Percentiles rank a stretch among this genome's conserved stretches.
Conservation (phyloP, 208 protist genomes). For the Acanthamoeba healyi region DNA sequence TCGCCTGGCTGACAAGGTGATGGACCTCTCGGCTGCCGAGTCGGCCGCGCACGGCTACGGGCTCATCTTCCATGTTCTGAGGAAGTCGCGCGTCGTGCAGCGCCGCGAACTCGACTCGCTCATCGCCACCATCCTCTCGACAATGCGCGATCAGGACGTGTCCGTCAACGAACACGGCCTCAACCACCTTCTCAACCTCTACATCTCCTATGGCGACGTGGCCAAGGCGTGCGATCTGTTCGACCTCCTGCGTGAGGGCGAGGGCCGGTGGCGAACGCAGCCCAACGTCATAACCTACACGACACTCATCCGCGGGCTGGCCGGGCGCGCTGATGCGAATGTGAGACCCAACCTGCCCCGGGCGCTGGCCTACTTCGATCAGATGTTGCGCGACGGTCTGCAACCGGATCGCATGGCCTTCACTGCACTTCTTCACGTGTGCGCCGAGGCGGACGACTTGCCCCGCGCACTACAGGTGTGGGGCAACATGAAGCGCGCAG, state of each 20-base stretch:
- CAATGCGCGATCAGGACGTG: neutral
- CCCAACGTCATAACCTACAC: neutral
- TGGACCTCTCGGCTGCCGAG: neutral
- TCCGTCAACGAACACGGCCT: neutral
- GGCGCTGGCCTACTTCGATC: neutral
- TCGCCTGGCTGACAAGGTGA: neutral
- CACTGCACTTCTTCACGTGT: neutral
- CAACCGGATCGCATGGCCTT: neutral
- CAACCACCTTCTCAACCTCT: neutral
- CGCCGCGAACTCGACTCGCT: neutral
- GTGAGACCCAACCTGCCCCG: neutral
- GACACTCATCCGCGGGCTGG: neutral
- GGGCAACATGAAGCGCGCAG: neutral
- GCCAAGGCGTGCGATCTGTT: neutral
- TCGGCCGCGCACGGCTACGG: neutral
- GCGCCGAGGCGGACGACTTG: neutral
- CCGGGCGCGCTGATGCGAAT: neutral
- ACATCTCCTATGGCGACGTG: neutral
- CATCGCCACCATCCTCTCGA: neutral
- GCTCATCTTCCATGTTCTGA: neutral
- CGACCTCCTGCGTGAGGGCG: slow-evolving; percentile 25
- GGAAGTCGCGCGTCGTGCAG: neutral
- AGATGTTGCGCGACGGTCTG: neutral
- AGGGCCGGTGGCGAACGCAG: neutral
- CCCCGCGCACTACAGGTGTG: neutral